Base-by-base conservation (phyloP, 495 filamentous ascomycete genomes). In the Penicillium ucsense region DNA sequence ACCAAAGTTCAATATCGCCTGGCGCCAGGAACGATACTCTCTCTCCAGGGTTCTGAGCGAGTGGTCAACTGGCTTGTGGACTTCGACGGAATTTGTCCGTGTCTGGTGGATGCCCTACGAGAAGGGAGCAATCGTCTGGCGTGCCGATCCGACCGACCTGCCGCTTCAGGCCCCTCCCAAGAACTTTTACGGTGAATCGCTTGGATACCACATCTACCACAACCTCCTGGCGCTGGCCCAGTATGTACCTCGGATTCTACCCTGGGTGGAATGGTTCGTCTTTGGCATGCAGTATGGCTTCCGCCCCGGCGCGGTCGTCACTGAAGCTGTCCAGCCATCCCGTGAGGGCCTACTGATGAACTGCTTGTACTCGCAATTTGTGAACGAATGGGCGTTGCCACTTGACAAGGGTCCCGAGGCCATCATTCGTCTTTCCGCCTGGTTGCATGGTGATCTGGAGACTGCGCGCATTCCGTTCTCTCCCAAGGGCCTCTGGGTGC, bases 101-200 rank as follows among this genome's bases (percentile, higher is more conserved):
- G 85, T 95, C 37, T 98, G 92, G 92, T 98, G 92, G 92, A 79
- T 94, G 63, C 92, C 92, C 2, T 95, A 98, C 70, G 85, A 83
- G 65, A 78, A 84, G 43, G 75, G 85, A 30, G 86, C 85, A 11
- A 85, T 95, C 50, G 80, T 92, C 11, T 98, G 92, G 92, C 78
- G 77, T 31, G 92, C 89, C 4, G 82, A 81, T 41, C 84, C 83
- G 51, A 87, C 87, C 0, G 72, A 78, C 27, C 72, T 73, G n/a
- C 72, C 78, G 0, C 52, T 64, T 43, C 64, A 65, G 12, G 48
- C 62, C 10, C 74, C 77, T 3, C 67, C 72, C 6, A 65, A 59
- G 41, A 84, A 75, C 41, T 95, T 86, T 70, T 96, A 91, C 62
- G 88, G 85, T 40, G 85, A 81, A 36, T 73, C 66, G 43, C 63